Percentiles rank a stretch among this genome's conserved stretches.
Conservation (phyloP, 164 flowering plant genomes). For the Platanus orientalis region DNA sequence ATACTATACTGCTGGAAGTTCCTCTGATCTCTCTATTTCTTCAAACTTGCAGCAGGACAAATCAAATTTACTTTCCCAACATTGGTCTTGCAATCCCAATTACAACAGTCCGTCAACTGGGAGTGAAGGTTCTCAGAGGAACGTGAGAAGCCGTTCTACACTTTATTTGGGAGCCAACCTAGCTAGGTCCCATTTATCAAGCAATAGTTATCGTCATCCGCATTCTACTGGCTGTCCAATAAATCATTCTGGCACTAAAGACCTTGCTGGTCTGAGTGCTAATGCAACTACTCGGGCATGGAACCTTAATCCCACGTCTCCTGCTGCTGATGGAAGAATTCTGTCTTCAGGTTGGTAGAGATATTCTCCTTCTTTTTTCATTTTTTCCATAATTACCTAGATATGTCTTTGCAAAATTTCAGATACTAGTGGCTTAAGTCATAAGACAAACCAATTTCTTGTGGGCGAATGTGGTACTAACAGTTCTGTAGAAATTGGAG, state of each 20-base stretch:
- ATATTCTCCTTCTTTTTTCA: not conserved
- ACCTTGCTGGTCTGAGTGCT: slow-evolving; percentile 26
- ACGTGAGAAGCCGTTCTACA: slow-evolving; percentile 61
- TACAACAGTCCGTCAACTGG: slow-evolving; percentile 36
- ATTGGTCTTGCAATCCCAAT: slow-evolving; percentile 36
- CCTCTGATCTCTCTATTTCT: slow-evolving; percentile 29
- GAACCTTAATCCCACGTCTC: slow-evolving; percentile 33
- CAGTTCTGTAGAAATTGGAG: slow-evolving; percentile 28
- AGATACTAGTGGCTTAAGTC: slow-evolving; percentile 31
- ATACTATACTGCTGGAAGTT: slow-evolving; percentile 27
- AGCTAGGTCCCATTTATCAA: slow-evolving; percentile 31
- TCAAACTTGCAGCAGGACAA: slow-evolving; percentile 41
- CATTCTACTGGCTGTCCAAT: slow-evolving; percentile 21
- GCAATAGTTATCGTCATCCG: slow-evolving; percentile 29
- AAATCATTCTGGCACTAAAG: slow-evolving; percentile 31
- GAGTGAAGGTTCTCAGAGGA: slow-evolving; percentile 49
- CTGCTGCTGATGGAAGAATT: slow-evolving; percentile 33
- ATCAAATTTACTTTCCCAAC: slow-evolving; percentile 32
- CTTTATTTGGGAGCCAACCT: slow-evolving; percentile 40
- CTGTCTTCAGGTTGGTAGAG: slow-evolving; percentile 31
- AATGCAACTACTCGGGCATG: slow-evolving; percentile 31
- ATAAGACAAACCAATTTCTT: slow-evolving; percentile 22
- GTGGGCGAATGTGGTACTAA: slow-evolving; percentile 26
- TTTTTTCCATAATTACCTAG: not conserved
- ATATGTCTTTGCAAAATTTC: slow-evolving; percentile 13